Conservation (phyloP, 768 basidiomycete genomes). For the Tylopilus rubrobrunneus region DNA sequence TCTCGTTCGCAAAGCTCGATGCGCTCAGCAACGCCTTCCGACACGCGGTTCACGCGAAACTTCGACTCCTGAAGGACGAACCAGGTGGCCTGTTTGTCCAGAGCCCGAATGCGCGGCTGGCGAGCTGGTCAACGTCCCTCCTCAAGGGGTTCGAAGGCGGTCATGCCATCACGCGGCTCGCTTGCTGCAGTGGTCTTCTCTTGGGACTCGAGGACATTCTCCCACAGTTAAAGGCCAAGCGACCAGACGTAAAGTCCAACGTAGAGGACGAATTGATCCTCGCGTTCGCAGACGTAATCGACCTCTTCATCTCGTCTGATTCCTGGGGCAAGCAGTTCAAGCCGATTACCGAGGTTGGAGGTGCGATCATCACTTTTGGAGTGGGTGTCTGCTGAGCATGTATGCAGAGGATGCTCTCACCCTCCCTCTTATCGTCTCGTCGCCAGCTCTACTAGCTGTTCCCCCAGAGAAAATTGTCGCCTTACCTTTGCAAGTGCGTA, state of each 20-base stretch:
- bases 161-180: conserved; percentile 56
- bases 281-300: conserved; percentile 71
- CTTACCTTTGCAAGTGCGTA: conserved; percentile 49
- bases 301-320: conserved; percentile 43
- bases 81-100: conserved; percentile 30
- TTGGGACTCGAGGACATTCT: conserved; percentile 55
- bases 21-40: conserved; percentile 28
- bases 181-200: conserved; percentile 60
- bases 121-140: conserved; percentile 49
- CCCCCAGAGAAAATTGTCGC: conserved; percentile 53
- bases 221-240: conserved; percentile 31
- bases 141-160: conserved; percentile 64
- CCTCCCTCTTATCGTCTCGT: conserved; percentile 48
- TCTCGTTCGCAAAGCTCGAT: conserved; percentile 27
- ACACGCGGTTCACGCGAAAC: conserved; percentile 30
- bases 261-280: conserved; percentile 68
- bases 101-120: conserved; percentile 38
- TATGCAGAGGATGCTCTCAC: conserved; percentile 41
- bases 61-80: conserved; percentile 23
- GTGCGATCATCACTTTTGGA: conserved; percentile 21
- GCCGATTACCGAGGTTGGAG: conserved; percentile 43
- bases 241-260: conserved; percentile 32
- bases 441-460: conserved; percentile 57
- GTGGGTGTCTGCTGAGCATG: conserved; percentile 6
- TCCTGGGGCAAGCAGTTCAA: conserved; percentile 71